These are phyloP conservation scores for Closterium sp. DNA, from an alignment of 139 green algal genomes.

Conservation along the genomic window DNA sequence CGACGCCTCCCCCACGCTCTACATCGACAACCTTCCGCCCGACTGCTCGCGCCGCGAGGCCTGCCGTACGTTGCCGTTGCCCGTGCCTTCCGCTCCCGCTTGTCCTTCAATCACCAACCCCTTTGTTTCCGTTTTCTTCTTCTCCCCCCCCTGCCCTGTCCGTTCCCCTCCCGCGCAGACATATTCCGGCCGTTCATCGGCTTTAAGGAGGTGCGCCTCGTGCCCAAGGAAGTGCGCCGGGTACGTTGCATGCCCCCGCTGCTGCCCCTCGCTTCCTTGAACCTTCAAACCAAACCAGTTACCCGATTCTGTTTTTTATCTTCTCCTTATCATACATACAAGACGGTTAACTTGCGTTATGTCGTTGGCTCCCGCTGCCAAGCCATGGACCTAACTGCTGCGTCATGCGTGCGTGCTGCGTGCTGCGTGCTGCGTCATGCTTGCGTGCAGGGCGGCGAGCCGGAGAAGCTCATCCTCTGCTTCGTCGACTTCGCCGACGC, in stretches of 20 bases:
- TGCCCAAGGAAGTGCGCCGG: conserved; percentile 37
- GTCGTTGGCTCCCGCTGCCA: no score
- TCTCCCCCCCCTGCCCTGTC: no score
- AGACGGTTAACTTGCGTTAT: no score
- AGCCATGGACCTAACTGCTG: no score
- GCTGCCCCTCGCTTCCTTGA: no score
- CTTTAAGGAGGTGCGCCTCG: conserved; percentile 42
- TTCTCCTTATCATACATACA: no score
- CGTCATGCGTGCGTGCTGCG: no score
- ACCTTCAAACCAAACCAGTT: no score
- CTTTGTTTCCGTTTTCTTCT: background rate
- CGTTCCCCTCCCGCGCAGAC: background rate
- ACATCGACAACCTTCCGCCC: conserved; percentile 26
- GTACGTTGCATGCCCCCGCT: background rate
- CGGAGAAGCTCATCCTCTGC: conserved; percentile 41
- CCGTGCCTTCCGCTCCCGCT: background rate
- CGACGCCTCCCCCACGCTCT: conserved; percentile 38
- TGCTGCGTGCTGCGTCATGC: no score
- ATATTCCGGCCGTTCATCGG: conserved; percentile 51
- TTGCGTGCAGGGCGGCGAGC: conserved; percentile 5
- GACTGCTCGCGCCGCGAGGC: conserved; percentile 38
- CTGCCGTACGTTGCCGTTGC: conserved; percentile 24
- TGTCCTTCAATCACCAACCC: no score
- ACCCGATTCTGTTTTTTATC: no score
- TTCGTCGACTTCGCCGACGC: conserved; percentile 50